Evolutionary conservation across 2,329 filamentous ascomycete genomes (phyloP).

Genomic region (Scolecobasidium constrictum): DNA sequence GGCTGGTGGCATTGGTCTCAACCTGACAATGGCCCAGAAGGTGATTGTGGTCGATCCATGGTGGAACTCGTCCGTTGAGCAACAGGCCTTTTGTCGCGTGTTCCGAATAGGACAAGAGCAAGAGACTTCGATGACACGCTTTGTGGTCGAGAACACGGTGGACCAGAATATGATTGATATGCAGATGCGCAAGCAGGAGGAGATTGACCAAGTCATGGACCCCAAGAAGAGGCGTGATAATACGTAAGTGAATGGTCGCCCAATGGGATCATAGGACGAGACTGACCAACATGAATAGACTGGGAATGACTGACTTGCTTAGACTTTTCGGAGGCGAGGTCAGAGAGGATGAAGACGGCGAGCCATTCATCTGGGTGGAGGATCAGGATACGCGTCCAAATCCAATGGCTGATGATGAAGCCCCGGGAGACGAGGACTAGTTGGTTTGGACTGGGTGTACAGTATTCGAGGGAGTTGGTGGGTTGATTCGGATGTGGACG

Average conservation of each 20-base stretch:
- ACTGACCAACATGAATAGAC: slow-evolving; percentile 13
- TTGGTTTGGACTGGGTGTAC: slow-evolving; percentile 6
- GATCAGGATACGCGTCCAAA: slow-evolving; percentile 19
- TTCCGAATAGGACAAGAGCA: slow-evolving; percentile 54
- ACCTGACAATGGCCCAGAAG: slow-evolving; percentile 44
- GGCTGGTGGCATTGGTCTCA: slow-evolving; percentile 47
- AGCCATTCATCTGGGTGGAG: slow-evolving; percentile 30
- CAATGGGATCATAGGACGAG: no score
- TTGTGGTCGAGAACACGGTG: slow-evolving; percentile 45
- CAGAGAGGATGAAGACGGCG: slow-evolving; percentile 25
- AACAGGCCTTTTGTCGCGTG: slow-evolving; percentile 55
- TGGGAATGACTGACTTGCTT: slow-evolving; percentile 30
- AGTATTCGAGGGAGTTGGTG: neutral
- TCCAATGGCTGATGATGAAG: slow-evolving; percentile 18
- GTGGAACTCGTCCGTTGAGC: slow-evolving; percentile 52
- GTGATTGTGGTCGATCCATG: slow-evolving; percentile 39
- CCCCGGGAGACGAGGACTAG: slow-evolving; percentile 21
- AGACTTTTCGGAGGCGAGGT: slow-evolving; percentile 33
- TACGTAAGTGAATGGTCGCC: no score
- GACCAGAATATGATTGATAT: slow-evolving; percentile 46
- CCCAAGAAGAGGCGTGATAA: slow-evolving; percentile 26
- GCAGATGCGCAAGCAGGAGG: slow-evolving; percentile 42
- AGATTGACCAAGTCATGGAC: slow-evolving; percentile 32
- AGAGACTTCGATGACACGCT: slow-evolving; percentile 46
- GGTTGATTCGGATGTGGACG: no score